Percentiles rank a stretch among this genome's conserved stretches.
Conservation (phyloP, 2,329 filamentous ascomycete species). For the Colletotrichum lindemuthianum region DNA sequence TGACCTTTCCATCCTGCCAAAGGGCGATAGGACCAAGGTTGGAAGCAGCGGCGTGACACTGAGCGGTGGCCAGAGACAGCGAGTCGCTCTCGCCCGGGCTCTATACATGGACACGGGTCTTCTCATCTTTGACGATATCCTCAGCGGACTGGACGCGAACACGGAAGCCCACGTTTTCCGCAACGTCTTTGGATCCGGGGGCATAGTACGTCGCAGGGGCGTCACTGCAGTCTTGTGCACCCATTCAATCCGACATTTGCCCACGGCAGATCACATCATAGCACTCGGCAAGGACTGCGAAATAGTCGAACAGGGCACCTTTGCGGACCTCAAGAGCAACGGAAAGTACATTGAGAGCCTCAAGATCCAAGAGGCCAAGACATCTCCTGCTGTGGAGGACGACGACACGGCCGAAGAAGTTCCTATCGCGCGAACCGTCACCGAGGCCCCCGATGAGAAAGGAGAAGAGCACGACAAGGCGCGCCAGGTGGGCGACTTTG, state of each 20-base stretch:
- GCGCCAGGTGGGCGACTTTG: constrained; percentile 44
- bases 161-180: constrained; percentile 46
- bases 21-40: constrained; percentile 50
- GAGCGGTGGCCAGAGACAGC: constrained; percentile 51
- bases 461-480: constrained; percentile 17
- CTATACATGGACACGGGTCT: constrained; percentile 44
- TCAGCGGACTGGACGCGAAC: constrained; percentile 47
- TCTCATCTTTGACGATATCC: constrained; percentile 48
- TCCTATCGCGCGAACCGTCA: neutral
- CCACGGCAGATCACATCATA: constrained; percentile 55
- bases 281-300: constrained; percentile 51
- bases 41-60: constrained; percentile 54
- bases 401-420: constrained; percentile 1
- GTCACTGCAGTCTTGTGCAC: constrained; percentile 49
- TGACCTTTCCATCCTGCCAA: constrained; percentile 45
- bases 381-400: constrained; percentile 2
- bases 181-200: constrained; percentile 42
- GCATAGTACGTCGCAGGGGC: constrained; percentile 39
- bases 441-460: neutral
- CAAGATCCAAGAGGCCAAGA: constrained; percentile 43
- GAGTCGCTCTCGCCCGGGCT: constrained; percentile 43
- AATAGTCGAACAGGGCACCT: constrained; percentile 54
- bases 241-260: constrained; percentile 51
- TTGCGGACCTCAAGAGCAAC: constrained; percentile 48
- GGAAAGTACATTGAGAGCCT: constrained; percentile 52